Base-by-base conservation (phyloP, 208 protist genomes). In the Acanthamoeba castellanii region DNA sequence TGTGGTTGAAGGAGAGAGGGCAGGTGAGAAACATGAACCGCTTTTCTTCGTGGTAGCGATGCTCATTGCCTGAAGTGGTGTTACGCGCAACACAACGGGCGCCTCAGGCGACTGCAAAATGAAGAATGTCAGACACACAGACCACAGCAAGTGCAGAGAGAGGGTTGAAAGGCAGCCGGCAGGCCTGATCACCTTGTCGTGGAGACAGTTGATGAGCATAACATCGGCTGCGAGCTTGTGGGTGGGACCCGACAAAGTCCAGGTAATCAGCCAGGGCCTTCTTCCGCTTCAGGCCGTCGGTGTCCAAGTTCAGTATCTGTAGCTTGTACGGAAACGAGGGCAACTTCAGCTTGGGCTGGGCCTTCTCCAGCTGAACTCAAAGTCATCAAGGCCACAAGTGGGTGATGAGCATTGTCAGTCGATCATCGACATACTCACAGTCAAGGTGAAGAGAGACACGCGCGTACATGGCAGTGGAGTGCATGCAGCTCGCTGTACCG, bases 401-500 rank as follows among this genome's bases (percentile, higher is more conserved):
- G 30, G 68, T 20, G 68, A 34, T 76, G 30, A 42, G 32, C 68
- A 59, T 22, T 5, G 13, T 22, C 55, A 59, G 18, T 2, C 1
- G 55, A 59, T 16, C 0, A 22, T 22, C 13, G 3, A 59, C 55
- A 59, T 13, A 16, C 1, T 22, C 55, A 74, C 9, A 37, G 30
- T 47, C 70, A 47, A 18, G 20, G n/a, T 20, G 32, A 18, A 34
- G 9, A 45, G 30, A 25, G 68, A 8, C 1, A 20, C 2, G 1
- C 59, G 20, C 70, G 13, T 25, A 78, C 70, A 30, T 78, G 70
- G 37, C 37, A 78, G 32, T 78, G 70, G 25, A 78, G 70, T 27
- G 74, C 42, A 20, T 84, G 74, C 42, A 84, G 42, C 37, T 84
- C 74, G 45, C 45, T 42, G 74, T 84, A 84, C 20, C 74, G 74